Conservation (phyloP, 2,329 filamentous ascomycete genomes). For the Trichoderma pleuroti region DNA sequence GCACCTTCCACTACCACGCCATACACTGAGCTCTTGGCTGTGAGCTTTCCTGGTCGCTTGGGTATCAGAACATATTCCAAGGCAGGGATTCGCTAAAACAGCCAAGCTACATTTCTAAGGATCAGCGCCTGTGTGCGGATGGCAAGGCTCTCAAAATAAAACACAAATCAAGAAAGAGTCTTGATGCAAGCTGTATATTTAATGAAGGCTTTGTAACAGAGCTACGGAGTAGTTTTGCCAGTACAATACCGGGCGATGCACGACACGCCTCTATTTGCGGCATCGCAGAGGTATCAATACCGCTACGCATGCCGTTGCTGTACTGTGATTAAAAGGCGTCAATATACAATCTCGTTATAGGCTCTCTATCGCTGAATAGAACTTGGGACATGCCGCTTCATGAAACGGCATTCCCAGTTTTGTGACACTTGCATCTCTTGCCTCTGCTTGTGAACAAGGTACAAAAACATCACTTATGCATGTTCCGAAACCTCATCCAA, state of each 20-base stretch:
- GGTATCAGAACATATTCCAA: neutral
- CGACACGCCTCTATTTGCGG: neutral
- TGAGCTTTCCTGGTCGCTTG: neutral
- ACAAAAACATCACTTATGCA: neutral
- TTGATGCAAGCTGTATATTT: neutral
- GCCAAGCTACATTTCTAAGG: neutral
- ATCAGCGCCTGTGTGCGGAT: neutral
- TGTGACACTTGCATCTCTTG: neutral
- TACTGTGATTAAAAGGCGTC: neutral
- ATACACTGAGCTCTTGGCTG: neutral
- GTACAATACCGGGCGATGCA: neutral
- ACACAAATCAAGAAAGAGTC: neutral
- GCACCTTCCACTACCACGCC: neutral
- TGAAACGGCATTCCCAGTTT: neutral
- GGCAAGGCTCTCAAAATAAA: neutral
- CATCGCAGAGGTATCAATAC: neutral
- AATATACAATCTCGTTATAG: neutral
- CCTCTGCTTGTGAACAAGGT: neutral
- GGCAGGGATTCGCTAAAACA: neutral
- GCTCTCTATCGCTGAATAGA: neutral
- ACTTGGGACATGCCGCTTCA: neutral
- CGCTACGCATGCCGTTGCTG: neutral
- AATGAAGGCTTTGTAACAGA: neutral
- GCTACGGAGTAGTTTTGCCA: neutral
- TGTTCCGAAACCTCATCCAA: neutral